Evolutionary conservation across 257 asterid species (phyloP).

Genomic region (Rubia yunnanensis): DNA sequence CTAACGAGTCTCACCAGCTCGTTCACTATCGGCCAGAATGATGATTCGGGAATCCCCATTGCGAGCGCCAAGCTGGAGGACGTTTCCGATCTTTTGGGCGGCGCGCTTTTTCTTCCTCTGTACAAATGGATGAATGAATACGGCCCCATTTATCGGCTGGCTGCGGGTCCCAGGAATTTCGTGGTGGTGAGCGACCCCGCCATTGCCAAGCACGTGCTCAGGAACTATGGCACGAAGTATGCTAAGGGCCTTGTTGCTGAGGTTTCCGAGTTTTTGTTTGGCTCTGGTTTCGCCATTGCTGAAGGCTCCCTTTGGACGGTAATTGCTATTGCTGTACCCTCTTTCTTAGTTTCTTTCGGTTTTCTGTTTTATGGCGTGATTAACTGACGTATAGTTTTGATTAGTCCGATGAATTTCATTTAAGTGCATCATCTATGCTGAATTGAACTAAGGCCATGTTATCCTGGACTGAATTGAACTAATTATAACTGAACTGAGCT

Average conservation of each 20-base stretch:
- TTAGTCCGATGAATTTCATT: not conserved
- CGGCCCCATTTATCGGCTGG: constrained; percentile 79
- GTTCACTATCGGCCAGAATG: constrained; percentile 48
- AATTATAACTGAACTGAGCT: not conserved
- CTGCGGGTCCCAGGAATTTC: constrained; percentile 80
- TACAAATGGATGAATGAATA: constrained; percentile 88
- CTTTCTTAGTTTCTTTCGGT: not conserved
- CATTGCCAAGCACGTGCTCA: constrained; percentile 77
- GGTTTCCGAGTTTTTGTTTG: constrained; percentile 92
- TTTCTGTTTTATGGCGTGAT: not conserved
- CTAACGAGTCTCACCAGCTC: constrained; percentile 66
- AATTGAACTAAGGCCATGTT: not conserved
- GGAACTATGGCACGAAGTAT: constrained; percentile 71
- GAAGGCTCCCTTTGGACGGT: constrained; percentile 98
- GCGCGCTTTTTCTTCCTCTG: constrained; percentile 84
- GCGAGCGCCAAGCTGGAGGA: constrained; percentile 84
- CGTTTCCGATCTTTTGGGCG: constrained; percentile 81
- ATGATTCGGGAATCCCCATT: constrained; percentile 76
- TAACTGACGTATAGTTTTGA: too few species aligned
- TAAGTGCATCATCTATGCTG: not conserved
- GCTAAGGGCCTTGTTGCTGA: constrained; percentile 81
- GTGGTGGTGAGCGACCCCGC: constrained; percentile 88
- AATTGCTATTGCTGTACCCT: not conserved
- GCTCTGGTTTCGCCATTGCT: constrained; percentile 96
- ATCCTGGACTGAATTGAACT: not conserved